Evolutionary conservation across 2,329 filamentous ascomycete species (phyloP).

Genomic region (Fusarium sambucinum): DNA sequence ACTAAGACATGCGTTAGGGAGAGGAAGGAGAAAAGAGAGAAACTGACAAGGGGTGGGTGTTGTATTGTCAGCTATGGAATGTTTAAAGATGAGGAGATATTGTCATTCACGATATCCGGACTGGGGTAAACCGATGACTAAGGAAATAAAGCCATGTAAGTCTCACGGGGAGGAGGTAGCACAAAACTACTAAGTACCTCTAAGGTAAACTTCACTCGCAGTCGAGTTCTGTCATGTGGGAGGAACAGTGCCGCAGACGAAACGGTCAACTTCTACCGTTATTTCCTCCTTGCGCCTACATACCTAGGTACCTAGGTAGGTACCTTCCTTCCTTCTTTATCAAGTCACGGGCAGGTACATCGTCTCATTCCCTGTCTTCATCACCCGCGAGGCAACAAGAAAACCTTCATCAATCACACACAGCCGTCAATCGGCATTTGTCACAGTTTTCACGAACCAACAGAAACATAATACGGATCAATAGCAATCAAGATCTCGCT

Average conservation of each 20-base stretch:
- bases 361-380: not conserved
- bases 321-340: not conserved
- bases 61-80: constrained; percentile 17
- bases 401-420: not conserved
- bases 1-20: constrained; percentile 17
- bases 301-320: too few relatives aligned
- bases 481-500: constrained; percentile 11
- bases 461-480: constrained; percentile 7
- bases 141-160: constrained; percentile 17
- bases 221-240: constrained; percentile 21
- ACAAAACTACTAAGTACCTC: not conserved
- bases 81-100: constrained; percentile 12
- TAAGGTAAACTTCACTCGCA: too few relatives aligned
- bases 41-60: not conserved
- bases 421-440: not conserved
- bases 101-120: not conserved
- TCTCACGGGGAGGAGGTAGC: constrained; percentile 17
- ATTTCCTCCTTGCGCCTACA: too few relatives aligned
- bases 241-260: not conserved
- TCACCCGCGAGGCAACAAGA: not conserved
- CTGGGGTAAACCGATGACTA: not conserved
- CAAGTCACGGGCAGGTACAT: not conserved
- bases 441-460: constrained; percentile 10
- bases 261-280: not conserved
- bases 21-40: constrained; percentile 9